These are phyloP conservation scores for Haematococcus lacustris DNA, from an alignment of 139 green algal species.

Conservation along the genomic window DNA sequence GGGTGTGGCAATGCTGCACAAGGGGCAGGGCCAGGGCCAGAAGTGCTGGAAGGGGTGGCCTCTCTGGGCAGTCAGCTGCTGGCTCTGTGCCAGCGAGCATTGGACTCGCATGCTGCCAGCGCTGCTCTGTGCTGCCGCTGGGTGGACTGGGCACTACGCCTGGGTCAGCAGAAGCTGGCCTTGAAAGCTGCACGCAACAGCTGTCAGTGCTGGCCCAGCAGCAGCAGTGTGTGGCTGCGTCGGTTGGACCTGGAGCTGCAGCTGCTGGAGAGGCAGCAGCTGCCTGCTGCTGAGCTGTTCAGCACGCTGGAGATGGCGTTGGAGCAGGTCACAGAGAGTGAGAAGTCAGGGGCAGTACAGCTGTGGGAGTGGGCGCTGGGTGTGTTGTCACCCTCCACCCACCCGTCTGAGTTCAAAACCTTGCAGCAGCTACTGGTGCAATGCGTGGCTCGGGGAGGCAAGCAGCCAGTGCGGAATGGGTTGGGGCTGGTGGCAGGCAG, in stretches of 20 bases:
- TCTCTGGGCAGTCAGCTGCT: conserved; percentile 23
- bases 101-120: neutral
- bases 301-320: neutral
- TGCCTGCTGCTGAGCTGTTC: neutral
- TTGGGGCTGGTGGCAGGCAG: too few relatives aligned
- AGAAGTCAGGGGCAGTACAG: too few relatives aligned
- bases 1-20: neutral
- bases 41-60: neutral
- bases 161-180: conserved; percentile 20
- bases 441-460: too few relatives aligned
- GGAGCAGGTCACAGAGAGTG: too few relatives aligned
- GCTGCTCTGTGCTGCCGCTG: conserved; percentile 4
- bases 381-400: too few relatives aligned
- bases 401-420: too few relatives aligned
- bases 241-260: conserved; percentile 1
- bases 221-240: neutral
- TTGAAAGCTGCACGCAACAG: conserved; percentile 23
- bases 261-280: neutral
- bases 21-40: neutral
- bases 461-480: too few relatives aligned
- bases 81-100: neutral
- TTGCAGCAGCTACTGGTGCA: too few relatives aligned
- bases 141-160: conserved; percentile 22
- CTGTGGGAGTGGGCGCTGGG: too few relatives aligned
- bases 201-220: conserved; percentile 19